Conservation (phyloP, 2,329 filamentous ascomycete genomes). For the Daldinia sp. region DNA sequence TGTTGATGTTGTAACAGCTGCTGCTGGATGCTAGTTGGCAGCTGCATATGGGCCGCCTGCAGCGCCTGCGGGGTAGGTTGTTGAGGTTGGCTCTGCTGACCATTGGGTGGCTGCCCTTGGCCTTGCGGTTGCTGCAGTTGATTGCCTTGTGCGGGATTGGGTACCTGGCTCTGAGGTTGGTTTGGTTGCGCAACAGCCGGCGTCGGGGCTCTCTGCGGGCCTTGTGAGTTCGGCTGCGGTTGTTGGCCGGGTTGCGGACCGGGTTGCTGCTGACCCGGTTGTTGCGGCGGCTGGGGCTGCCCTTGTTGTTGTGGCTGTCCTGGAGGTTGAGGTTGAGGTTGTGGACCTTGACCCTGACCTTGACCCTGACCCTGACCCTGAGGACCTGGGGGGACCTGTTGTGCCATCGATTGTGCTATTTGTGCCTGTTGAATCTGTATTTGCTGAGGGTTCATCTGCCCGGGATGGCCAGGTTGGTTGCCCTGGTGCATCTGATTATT, state of each 20-base stretch:
- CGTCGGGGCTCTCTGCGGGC: constrained; percentile 49
- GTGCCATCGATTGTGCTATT: constrained; percentile 51
- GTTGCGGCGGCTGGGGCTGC: constrained; percentile 52
- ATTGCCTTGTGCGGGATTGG: constrained; percentile 52
- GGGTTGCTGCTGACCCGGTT: constrained; percentile 53
- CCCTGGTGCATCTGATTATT: constrained; percentile 58
- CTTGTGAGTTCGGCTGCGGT: constrained; percentile 48
- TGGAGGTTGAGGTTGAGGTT: constrained; percentile 42
- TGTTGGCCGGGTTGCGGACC: constrained; percentile 54
- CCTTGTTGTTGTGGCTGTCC: constrained; percentile 54
- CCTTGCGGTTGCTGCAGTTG: constrained; percentile 50
- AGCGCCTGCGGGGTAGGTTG: constrained; percentile 53
- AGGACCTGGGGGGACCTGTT: constrained; percentile 40
- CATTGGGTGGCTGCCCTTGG: constrained; percentile 49
- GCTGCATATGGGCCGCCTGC: constrained; percentile 53
- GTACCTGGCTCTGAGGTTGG: constrained; percentile 55
- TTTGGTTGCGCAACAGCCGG: constrained; percentile 50
- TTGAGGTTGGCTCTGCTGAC: constrained; percentile 48
- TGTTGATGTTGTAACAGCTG: constrained; percentile 56
- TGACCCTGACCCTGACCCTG: constrained; percentile 43
- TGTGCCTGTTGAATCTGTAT: constrained; percentile 57
- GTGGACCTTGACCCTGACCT: constrained; percentile 36
- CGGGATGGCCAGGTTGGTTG: constrained; percentile 52
- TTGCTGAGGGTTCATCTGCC: constrained; percentile 57
- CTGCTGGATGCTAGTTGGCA: constrained; percentile 48